Evolutionary conservation across 257 asterid genomes (phyloP), one percentile per base, ranked within the genome.

Genomic region (Phtheirospermum japonicum): DNA sequence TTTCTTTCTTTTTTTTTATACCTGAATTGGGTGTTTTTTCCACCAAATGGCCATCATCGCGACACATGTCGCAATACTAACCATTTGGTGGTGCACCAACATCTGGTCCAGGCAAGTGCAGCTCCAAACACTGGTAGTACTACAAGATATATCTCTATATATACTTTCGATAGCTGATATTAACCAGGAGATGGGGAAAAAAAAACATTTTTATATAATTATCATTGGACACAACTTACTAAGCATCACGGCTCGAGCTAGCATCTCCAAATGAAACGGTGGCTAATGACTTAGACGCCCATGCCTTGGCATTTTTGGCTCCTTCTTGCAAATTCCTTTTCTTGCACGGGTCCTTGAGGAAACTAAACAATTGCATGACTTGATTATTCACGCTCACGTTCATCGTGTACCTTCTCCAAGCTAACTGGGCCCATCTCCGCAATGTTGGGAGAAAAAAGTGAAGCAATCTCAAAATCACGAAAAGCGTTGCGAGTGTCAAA

Each of bases 231-330:
- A 53, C 62, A 42, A 59, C 76, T 71, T 46, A 60, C 79, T 42
- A 82, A 18, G 19, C 74, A 45, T 62, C 81, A 36, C 71, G 81
- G 75, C 81, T 80, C 26, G 83, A 33, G 76, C 85, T 77, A 17
- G 86, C 71, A 68, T 88, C 96, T 65, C 91, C 87, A 51, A 88
- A 80, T 9, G 92, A 85, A 60, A 85, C 89, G 17, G 92, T 77
- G 19, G 95, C 92, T 26, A 85, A 74, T 57, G 96, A 88, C 65
- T 85, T 83, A 0, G 96, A 88, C 23, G 96, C 96, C 96, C 96
- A 88, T 45, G 81, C 92, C 74, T 79, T 79, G 5, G 95, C 96
- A 33, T 83, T 87, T 80, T 78, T 73, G 31, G 96, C 96, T 66
- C 95, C 96, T 81, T 85, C 94, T 71, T 81, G 95, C 73, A 88